Base-by-base conservation (phyloP, 2,329 filamentous ascomycete genomes). In the Coniochaeta sp. region DNA sequence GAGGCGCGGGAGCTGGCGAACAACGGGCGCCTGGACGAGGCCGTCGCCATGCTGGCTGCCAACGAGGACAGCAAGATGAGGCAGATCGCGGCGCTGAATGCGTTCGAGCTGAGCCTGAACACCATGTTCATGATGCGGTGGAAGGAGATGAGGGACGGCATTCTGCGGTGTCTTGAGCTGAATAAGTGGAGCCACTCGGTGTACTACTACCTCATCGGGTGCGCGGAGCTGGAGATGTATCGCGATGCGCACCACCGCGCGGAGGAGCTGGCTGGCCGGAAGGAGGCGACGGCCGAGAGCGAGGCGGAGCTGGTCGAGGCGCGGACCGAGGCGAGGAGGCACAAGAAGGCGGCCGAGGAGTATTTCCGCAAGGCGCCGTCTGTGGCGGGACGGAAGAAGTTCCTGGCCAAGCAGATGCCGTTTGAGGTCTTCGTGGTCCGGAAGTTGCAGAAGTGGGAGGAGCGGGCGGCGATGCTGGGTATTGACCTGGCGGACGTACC, bases 151-250 rank as follows among this genome's bases (percentile, higher is more conserved):
- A 84, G 90, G 3, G 81, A 88, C 60, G 82, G 85, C 0, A 98
- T 97, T 73, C 73, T 93, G 44, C 71, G 83, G 64, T 93, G 90
- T 65, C 78, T 90, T 12, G 87, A 90, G 59, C 81, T 95, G 60
- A 97, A 96, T 74, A 90, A 90, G 67, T 98, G 95, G 95, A 93
- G 89, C 60, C 91, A 92, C 58, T 86, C 88, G 0, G 73, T 98
- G 59, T 98, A 99, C 76, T 91, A 91, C 71, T 98, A 93, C 74
- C 89, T 96, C 64, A 89, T 90, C 1, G 95, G 88, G 8, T 82
- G 83, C 14, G 88, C 89, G 0, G 87, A 96, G 65, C 75, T 98
- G 1, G 91, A 95, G 68, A 79, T 91, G 6, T 98, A 97, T 73
- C 86, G 95, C 11, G 78, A 86, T 59, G 79, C 79, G 1, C 71